Percentiles rank a stretch among this genome's conserved stretches.
Conservation (phyloP, 1,284 basidiomycete species). For the Cystobasidiaceae sp. region DNA sequence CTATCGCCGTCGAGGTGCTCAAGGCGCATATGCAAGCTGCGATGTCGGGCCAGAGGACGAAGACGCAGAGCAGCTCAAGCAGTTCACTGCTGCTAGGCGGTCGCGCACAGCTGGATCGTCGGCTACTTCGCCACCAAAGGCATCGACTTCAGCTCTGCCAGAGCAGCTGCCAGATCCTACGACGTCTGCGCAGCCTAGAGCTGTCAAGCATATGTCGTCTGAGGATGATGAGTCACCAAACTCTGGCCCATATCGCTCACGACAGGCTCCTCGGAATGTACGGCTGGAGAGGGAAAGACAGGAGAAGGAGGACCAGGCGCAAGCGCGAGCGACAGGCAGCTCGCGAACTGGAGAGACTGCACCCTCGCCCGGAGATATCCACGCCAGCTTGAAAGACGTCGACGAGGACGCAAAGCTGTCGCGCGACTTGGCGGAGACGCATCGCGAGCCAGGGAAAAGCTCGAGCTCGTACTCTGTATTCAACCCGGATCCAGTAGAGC, state of each 20-base stretch:
- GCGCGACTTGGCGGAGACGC: no score
- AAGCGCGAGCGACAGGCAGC: neutral
- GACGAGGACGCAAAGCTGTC: no score
- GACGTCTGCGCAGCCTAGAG: no score
- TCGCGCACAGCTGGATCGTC: neutral
- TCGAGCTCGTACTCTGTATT: no score
- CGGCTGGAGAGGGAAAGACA: slow-evolving; percentile 13
- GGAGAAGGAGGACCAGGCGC: no score
- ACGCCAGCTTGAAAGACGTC: slow-evolving; percentile 3
- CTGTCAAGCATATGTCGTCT: no score
- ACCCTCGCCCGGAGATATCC: neutral
- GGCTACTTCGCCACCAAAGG: neutral
- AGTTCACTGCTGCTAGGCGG: neutral
- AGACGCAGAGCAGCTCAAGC: neutral
- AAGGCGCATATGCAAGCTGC: slow-evolving; percentile 11
- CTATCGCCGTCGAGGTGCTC: neutral
- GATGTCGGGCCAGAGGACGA: slow-evolving; percentile 27
- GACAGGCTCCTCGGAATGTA: slow-evolving; percentile 23
- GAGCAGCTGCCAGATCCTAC: no score
- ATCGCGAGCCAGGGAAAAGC: no score
- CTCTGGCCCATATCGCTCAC: neutral
- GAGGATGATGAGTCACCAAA: no score
- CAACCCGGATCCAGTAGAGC: slow-evolving; percentile 19
- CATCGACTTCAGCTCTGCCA: no score
- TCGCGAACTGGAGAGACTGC: no score